Base-by-base conservation (phyloP, 176 grass and related monocot genomes). In the Hordeum marinum region DNA sequence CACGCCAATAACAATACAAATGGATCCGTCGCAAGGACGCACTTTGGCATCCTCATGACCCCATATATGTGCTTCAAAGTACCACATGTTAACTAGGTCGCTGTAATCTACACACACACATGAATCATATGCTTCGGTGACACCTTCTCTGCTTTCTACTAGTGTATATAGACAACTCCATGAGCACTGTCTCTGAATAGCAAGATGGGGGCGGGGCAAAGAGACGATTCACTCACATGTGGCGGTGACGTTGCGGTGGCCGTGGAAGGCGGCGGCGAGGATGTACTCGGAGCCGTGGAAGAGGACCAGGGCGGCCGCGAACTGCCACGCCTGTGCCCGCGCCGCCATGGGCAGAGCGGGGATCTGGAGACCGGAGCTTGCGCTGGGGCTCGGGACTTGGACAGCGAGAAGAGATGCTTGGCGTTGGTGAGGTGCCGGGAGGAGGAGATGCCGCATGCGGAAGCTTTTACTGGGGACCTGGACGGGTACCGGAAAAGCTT, bases 201-300 rank as follows among this genome's bases (percentile, higher is more conserved):
- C 74, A 42, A 77, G 20, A 64, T 34, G 52, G 21, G 24, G 23
- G 81, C 3, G 45, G 10, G 11, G 23, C 15, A 6, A 52, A 18
- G 48, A 55, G 23, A 21, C 26, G 64, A 17, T 36, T 29, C 21
- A 75, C 93, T 94, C 78, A 98, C 93, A 95, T 0, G 85, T 88
- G 52, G 91, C 65, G 50, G 91, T 92, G 79, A 90, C 91, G 76
- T 86, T 92, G 83, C 80, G 66, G 57, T 82, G 87, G 74, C 91
- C 89, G 59, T 98, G 96, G 86, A 89, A 94, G 75, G 43, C 37
- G 75, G 72, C 52, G 41, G 93, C 91, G 41, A 99, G 96, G 63
- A 88, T 40, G 76, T 89, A 96, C 73, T 99, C 96, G 43, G 90
- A 99, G 79, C 76, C 82, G 82, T 99, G 96, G 90, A 99, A 96